Evolutionary conservation across 1,284 basidiomycete genomes (phyloP).

Genomic region (Lignosus rhinocerotis): DNA sequence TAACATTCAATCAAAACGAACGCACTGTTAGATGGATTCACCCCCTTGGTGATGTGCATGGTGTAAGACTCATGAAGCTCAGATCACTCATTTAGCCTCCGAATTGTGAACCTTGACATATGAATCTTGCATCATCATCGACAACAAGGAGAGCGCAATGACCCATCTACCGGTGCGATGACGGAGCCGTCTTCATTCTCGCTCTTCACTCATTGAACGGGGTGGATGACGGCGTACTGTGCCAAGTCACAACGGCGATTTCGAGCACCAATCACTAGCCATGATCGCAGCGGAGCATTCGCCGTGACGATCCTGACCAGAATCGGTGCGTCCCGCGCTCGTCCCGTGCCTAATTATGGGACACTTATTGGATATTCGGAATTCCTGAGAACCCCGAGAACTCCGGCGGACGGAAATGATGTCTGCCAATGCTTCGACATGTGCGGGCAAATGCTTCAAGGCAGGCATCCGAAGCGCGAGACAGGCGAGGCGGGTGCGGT

Average conservation of each 20-base stretch:
- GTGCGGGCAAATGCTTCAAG: conserved; percentile 2
- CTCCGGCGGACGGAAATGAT: conserved; percentile 10
- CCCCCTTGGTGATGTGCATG: no score
- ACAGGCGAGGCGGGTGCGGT: conserved; percentile 3
- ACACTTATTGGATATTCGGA: conserved; percentile 1
- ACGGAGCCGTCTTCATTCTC: background rate
- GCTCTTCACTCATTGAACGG: background rate
- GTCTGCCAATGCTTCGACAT: conserved; percentile 3
- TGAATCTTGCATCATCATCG: background rate
- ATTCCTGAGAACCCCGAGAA: conserved; percentile 8
- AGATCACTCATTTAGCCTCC: conserved; percentile 7
- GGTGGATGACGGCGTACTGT: background rate
- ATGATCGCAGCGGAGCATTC: conserved; percentile 4
- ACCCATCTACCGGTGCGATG: background rate
- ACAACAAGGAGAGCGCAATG: background rate
- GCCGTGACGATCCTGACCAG: conserved; percentile 5
- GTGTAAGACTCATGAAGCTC: background rate
- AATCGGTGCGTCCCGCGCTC: conserved; percentile 1
- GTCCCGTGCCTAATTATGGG: background rate
- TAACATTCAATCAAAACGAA: no score
- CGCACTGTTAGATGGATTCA: no score
- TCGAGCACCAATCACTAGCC: background rate
- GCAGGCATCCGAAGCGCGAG: conserved; percentile 1
- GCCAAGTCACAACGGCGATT: background rate
- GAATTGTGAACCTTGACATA: conserved; percentile 2